A percentile compares a stretch with the other conserved stretches of the same genome.
These are phyloP conservation scores for Monosporascus sp. DNA, from an alignment of 2,329 filamentous ascomycete species.

Conservation along the genomic window DNA sequence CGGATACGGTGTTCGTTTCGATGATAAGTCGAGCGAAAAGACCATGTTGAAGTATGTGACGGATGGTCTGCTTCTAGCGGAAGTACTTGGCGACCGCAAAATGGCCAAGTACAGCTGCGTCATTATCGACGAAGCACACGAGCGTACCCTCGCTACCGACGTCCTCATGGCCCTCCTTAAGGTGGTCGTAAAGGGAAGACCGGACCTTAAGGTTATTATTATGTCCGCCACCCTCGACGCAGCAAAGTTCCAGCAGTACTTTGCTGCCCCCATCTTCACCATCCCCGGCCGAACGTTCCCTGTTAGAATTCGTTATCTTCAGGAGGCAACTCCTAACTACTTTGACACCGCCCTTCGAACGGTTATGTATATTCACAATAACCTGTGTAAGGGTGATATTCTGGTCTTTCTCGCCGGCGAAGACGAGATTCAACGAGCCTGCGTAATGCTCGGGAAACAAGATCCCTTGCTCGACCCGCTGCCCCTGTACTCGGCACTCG, in stretches of 20 bases:
- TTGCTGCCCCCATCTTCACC: constrained; percentile 86
- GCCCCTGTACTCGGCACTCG: constrained; percentile 87
- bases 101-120: constrained; percentile 93
- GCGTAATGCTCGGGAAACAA: constrained; percentile 88
- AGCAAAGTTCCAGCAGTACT: constrained; percentile 96
- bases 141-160: constrained; percentile 93
- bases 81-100: constrained; percentile 93
- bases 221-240: constrained; percentile 98
- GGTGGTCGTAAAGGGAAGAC: constrained; percentile 73
- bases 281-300: constrained; percentile 94
- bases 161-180: constrained; percentile 96
- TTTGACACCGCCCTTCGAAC: constrained; percentile 94
- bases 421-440: constrained; percentile 96
- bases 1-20: constrained; percentile 98
- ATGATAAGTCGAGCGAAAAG: constrained; percentile 83
- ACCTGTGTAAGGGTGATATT: constrained; percentile 87
- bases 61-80: constrained; percentile 93
- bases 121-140: constrained; percentile 97
- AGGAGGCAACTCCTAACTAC: constrained; percentile 92
- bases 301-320: constrained; percentile 97
- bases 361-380: constrained; percentile 60
- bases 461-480: constrained; percentile 83
- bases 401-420: constrained; percentile 94
- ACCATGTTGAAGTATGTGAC: constrained; percentile 99
- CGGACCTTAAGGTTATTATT: constrained; percentile 96